Base-by-base conservation (phyloP, 23 red algal species). In the Pyropia yezoensis region DNA sequence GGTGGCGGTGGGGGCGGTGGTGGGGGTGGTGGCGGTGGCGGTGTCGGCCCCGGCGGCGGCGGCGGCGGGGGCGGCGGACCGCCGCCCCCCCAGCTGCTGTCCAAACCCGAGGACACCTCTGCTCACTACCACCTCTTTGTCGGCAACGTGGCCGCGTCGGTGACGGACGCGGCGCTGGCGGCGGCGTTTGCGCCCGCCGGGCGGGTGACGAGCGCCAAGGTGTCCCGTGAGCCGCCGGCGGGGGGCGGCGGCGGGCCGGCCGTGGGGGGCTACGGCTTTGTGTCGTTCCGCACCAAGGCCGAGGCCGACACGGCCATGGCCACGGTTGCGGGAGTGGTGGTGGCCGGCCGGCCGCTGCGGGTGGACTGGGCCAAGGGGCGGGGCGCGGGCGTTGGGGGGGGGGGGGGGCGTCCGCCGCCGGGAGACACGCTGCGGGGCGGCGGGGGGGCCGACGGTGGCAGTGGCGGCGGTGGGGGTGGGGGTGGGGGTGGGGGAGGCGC, bases 331-430 rank as follows among this genome's bases (percentile, higher is more conserved):
- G 87, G 87, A 33, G 73, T 80, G 45, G 45, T 91, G 12, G 45
- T 91, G 28, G 69, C 63, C 57, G 73, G 72, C 18, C 51, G 87
- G 18, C 63, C 87, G 7, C 20, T 91, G 30, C 75, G 87, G 22
- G 79, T 91, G n/a, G 87, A 91, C 69, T 91, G 87, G 87, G 87
- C 87, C 17, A 80, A 71, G 49, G 87, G 75, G 16, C 30, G 30
- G 30, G 30, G 30, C 3, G 30, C 30, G 30, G 30, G 30, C 30
- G 30, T 33, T 6, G 30, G 30, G 30, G 30, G 30, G 30, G 30
- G 30, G 30, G 30, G 3, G 3, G 30, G 3, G 3, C 30, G 30
- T 6, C 30, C 2, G 30, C 6, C 30, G 6, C 30, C 2, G 30
- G 30, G 30, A 33, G 30, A 33, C 6, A 6, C 30, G 30, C 30